Conservation (phyloP, 352 stramenopile genomes). For the Globisporangium heterothallicum region DNA sequence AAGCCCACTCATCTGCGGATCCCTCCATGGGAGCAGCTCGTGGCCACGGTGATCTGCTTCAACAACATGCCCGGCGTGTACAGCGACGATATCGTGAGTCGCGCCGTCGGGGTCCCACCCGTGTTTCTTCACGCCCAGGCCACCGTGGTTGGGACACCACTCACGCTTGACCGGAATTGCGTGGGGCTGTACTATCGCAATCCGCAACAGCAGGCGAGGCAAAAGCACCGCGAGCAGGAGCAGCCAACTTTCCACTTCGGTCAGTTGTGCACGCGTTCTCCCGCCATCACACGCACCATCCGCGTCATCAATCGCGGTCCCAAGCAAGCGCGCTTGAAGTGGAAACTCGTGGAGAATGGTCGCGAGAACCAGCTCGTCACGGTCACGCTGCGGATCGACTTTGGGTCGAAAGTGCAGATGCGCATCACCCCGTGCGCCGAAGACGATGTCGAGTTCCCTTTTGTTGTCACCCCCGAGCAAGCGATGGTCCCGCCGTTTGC, state of each 20-base stretch:
- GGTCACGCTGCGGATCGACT: conserved; percentile 54
- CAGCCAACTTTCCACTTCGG: conserved; percentile 48
- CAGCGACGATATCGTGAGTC: conserved; percentile 57
- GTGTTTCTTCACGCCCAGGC: conserved; percentile 57
- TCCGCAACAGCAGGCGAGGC: not conserved
- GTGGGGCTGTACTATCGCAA: conserved; percentile 46
- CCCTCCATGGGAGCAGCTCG: conserved; percentile 47
- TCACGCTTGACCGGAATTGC: conserved; percentile 57
- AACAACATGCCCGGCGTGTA: conserved; percentile 77
- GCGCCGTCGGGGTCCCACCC: conserved; percentile 36
- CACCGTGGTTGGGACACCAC: conserved; percentile 47
- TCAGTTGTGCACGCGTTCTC: conserved; percentile 33
- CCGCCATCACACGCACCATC: conserved; percentile 37
- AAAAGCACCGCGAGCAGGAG: no score
- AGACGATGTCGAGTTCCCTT: conserved; percentile 25
- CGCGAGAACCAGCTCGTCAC: conserved; percentile 50
- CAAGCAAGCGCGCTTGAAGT: conserved; percentile 45
- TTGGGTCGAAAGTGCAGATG: conserved; percentile 32
- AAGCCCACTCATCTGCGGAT: conserved; percentile 28
- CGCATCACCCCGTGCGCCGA: conserved; percentile 28
- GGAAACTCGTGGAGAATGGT: conserved; percentile 46
- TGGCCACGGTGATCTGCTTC: conserved; percentile 55
- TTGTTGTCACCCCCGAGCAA: conserved; percentile 21
- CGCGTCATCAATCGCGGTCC: conserved; percentile 69
- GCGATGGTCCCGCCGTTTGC: conserved; percentile 25